phyloP scores from a whole-genome alignment of 495 filamentous ascomycete genomes.

The Aspergillus ostianus region DNA sequence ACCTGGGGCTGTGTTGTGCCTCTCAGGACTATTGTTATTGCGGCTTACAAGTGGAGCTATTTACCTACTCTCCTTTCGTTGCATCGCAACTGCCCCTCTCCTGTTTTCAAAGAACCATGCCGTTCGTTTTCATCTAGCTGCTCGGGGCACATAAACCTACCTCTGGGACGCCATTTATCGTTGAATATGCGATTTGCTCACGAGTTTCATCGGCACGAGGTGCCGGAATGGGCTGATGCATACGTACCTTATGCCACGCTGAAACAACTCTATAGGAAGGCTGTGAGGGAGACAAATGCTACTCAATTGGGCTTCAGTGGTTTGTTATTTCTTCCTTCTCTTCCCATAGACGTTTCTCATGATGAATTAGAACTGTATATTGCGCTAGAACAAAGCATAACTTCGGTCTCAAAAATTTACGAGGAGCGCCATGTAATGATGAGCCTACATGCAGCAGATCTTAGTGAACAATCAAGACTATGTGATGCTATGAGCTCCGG shows the following conservation, averaged over 20 bases:
- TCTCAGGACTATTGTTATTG: too few species aligned
- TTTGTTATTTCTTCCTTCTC: background rate
- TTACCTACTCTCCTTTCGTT: too few species aligned
- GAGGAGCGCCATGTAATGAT: constrained; percentile 1
- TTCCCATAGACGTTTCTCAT: background rate
- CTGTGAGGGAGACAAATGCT: constrained; percentile 1
- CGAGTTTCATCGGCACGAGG: constrained; percentile 16
- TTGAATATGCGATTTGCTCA: constrained; percentile 21
- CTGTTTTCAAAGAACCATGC: too few species aligned
- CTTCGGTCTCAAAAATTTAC: background rate
- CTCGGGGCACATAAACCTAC: too few species aligned
- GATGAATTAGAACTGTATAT: background rate
- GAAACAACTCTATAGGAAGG: constrained; percentile 14
- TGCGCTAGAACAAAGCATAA: background rate
- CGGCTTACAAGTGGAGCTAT: too few species aligned
- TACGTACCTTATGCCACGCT: constrained; percentile 26
- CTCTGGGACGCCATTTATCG: too few species aligned
- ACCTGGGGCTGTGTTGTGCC: too few species aligned
- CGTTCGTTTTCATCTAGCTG: too few species aligned
- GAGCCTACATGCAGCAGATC: background rate
- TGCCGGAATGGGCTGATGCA: constrained; percentile 23
- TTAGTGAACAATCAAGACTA: background rate
- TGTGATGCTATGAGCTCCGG: constrained; percentile 1
- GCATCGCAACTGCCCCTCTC: too few species aligned
- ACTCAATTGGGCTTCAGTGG: background rate